Percentiles rank a stretch among this genome's conserved stretches.
These are phyloP conservation scores for Ophiostoma ulmi DNA, from an alignment of 2,329 filamentous ascomycete genomes.

Conservation along the genomic window DNA sequence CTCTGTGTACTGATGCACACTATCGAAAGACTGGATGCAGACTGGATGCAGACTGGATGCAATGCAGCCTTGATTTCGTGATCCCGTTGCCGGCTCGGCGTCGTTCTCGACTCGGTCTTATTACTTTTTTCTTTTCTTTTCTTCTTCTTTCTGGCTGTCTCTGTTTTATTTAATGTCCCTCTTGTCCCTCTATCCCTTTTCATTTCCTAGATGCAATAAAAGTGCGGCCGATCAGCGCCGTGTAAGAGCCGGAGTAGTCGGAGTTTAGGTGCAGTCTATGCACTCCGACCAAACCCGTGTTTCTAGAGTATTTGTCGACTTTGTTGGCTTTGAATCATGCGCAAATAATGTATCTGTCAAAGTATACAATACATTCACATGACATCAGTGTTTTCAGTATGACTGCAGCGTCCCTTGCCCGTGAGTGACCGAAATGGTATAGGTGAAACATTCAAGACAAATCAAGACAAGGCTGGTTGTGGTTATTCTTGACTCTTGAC, in stretches of 20 bases:
- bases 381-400: not conserved
- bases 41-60: not conserved
- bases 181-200: not conserved
- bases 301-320: not conserved
- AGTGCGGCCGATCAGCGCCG: constrained; percentile 6
- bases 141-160: not conserved
- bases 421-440: not conserved
- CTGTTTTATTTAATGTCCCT: too few relatives aligned
- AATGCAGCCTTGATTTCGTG: constrained; percentile 13
- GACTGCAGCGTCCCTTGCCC: constrained; percentile 1
- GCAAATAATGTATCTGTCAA: not conserved
- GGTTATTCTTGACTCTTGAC: not conserved
- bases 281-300: too few relatives aligned
- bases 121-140: not conserved
- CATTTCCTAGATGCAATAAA: not conserved
- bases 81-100: constrained; percentile 11
- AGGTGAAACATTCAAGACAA: constrained; percentile 9
- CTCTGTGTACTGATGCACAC: not conserved
- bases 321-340: not conserved
- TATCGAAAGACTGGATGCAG: not conserved
- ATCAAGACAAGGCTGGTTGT: constrained; percentile 1
- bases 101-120: constrained; percentile 7
- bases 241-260: constrained; percentile 5
- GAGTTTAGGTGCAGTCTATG: not conserved
- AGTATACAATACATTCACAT: not conserved